Base-by-base conservation (phyloP, 2,329 filamentous ascomycete genomes). In the Colletotrichum nymphaeae region DNA sequence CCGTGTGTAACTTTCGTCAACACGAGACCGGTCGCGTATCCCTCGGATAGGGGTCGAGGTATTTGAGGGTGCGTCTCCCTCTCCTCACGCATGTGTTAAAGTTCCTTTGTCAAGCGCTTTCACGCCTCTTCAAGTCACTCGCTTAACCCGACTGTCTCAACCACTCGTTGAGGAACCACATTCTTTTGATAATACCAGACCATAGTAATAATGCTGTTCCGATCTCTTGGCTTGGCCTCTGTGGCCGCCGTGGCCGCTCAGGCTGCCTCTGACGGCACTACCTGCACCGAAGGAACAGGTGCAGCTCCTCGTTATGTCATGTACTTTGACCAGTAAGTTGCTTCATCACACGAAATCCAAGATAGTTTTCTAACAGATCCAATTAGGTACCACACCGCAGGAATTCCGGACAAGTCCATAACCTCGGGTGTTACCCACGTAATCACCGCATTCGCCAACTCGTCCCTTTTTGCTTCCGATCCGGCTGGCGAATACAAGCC, bases 361-460 rank as follows among this genome's bases (percentile, higher is more conserved):
- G 6, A 49, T 19, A 49, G 22, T 5, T 16, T 26, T 24, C 64
- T 76, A 66, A 78, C 28, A 46, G 37, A 16, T 22, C 5, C 24
- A 24, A 16, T 3, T 14, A 87, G 85, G 78, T 87, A 80, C 68
- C 85, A 88, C 72, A 82, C 75, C 1, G 72, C 74, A 3, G 78
- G 76, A 14, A 78, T 86, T 0, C 86, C 82, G 0, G 55, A 78
- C 71, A 82, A 79, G 55, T 76, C 80, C 1, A 73, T 84, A 28
- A 86, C 86, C 0, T 76, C 81, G 2, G 81, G 85, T 30, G 84
- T 91, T 75, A 90, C 86, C 28, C 85, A 90, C 76, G 88, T 89
- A 35, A 86, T 89, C 72, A 87, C 89, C 74, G 84, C 85, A 2
- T 91, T 91, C 74, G 88, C 89, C 63, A 83, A 83, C 63, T 87